Evolutionary conservation across 2,329 filamentous ascomycete genomes (phyloP).

Genomic region (Aspergillus sp.): DNA sequence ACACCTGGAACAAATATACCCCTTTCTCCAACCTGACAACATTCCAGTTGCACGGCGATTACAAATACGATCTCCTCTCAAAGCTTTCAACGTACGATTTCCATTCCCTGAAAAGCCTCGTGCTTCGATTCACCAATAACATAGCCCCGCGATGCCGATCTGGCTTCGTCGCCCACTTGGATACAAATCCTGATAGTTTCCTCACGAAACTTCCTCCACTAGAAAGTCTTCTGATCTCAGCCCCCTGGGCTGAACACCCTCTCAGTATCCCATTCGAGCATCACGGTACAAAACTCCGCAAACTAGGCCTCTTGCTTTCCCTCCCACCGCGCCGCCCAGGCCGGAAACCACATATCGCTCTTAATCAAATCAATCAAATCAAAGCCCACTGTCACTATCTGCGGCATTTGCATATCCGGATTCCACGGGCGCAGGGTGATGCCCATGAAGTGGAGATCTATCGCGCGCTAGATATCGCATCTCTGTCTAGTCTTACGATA

Average conservation of each 20-base stretch:
- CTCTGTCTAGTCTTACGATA: not conserved
- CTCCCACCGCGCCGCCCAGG: not conserved
- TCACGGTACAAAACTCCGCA: not conserved
- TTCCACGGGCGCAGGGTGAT: not conserved
- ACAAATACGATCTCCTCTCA: not conserved
- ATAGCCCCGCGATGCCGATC: not conserved
- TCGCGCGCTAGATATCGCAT: not conserved
- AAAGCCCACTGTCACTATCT: not conserved
- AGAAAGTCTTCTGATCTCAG: slow-evolving; percentile 1
- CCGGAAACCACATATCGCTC: not conserved
- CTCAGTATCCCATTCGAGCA: slow-evolving; percentile 1
- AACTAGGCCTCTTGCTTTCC: not conserved
- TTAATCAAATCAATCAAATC: not conserved
- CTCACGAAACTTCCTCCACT: slow-evolving; percentile 1
- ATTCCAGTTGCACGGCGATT: not conserved
- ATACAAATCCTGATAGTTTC: not conserved
- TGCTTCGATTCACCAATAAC: not conserved
- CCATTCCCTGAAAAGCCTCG: not conserved
- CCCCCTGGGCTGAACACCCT: not conserved
- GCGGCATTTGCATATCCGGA: not conserved
- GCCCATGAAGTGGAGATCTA: slow-evolving; percentile 1
- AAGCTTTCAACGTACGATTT: not conserved
- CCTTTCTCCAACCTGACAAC: slow-evolving; percentile 3
- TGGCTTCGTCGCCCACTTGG: slow-evolving; percentile 1
- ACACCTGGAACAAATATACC: not conserved